Evolutionary conservation across 1,284 basidiomycete species (phyloP), one percentile per base, ranked within the genome.

Genomic region (Bondarzewia mesenterica): DNA sequence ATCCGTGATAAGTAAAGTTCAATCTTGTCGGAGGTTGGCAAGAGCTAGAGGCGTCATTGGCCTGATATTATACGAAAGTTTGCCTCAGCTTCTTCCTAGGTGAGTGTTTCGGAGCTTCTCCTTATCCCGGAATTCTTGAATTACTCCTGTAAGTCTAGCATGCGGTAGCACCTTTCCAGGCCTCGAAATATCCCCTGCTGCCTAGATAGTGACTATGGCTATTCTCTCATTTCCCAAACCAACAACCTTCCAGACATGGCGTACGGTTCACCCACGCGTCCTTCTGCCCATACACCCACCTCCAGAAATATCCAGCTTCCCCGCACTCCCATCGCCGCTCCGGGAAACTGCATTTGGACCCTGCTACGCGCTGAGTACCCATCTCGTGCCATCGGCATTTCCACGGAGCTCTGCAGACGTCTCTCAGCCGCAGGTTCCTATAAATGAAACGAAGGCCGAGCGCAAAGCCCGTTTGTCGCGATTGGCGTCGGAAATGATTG

Each of bases 331-430:
- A 37, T 56, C 62, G 32, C 53, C 55, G 8, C 46, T 54, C n/a
- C 59, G 60, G 7, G 48, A 47, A 22, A 54, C 48, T 16, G 45
- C 51, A 20, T 55, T 64, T 23, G 53, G 54, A 47, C 50, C 46
- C 22, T 56, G 59, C 10, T 82, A 71, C 59, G 62, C 57, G 14
- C 58, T 74, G 4, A 77, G 77, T 1, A 85, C 85, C 0, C 89
- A 93, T 57, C 60, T 90, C 27, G 63, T 89, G n/a, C 86, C 87
- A 0, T 81, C 84, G 5, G 80, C 84, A 0, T 77, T 77, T 58
- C 77, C 87, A 3, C 74, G 86, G 8, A 71, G 72, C 14, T 70
- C 70, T 1, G 71, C 74, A 0, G 63, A 72, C 47, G 60, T 73
- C 3, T 70, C 75, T 1, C 54, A 71, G 0, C 75, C 75, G 2